phyloP scores from a whole-genome alignment of 2,329 filamentous ascomycete species.

The Phaeosphaeria sp. region DNA sequence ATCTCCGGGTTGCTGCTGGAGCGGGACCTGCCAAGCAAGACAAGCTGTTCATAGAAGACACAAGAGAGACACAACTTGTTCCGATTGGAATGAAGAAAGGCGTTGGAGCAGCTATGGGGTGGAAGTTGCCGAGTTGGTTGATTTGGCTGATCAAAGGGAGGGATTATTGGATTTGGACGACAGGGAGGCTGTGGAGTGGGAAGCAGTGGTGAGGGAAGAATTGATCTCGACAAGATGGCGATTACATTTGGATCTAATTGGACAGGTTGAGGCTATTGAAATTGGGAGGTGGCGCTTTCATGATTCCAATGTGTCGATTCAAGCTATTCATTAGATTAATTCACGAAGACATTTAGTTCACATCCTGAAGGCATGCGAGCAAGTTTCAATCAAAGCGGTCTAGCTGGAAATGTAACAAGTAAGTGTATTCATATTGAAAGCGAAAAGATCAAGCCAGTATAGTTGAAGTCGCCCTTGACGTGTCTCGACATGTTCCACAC shows the following conservation, averaged over 20 bases:
- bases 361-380: no score
- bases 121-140: conserved; percentile 42
- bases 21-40: conserved; percentile 20
- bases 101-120: conserved; percentile 43
- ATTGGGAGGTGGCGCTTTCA: no score
- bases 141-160: conserved; percentile 49
- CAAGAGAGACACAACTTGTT: conserved; percentile 33
- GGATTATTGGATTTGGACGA: conserved; percentile 59
- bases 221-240: no score
- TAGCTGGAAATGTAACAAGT: no score
- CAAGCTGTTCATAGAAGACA: conserved; percentile 24
- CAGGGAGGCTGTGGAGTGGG: conserved; percentile 57
- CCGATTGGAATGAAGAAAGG: conserved; percentile 36
- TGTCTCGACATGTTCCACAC: no score
- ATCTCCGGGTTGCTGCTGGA: conserved; percentile 52
- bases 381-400: no score
- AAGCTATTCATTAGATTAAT: no score
- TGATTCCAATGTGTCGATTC: no score
- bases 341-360: no score
- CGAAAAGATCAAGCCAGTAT: no score
- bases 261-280: background rate
- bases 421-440: no score
- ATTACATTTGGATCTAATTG: background rate
- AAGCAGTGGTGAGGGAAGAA: conserved; percentile 54
- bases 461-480: no score